Evolutionary conservation across 1,284 basidiomycete species (phyloP), one percentile per base, ranked within the genome.

Genomic region (Athelia psychrophila): DNA sequence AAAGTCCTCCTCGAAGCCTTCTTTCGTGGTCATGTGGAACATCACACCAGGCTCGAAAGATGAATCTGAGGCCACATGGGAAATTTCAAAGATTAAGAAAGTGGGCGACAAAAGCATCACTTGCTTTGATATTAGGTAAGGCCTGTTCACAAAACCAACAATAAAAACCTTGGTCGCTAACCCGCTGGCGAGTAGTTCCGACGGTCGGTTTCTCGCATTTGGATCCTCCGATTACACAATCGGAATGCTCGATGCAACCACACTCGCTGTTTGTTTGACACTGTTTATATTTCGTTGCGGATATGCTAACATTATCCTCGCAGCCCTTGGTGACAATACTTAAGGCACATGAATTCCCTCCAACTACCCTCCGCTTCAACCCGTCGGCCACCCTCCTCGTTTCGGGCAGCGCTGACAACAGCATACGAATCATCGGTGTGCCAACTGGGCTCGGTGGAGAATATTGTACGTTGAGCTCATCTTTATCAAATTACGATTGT

Each of bases 271-370:
- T 66, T 65, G 88, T 74, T 15, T 46, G 36, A 25, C 18, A 40
- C 12, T 20, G 19, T 20, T 32, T 50, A 50, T 55, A 51, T 35
- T 22, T 38, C 23, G 9, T 49, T 30, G 15, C 30, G 15, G 20
- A 23, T 36, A 13, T 57, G 12, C 16, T 33, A n/a, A 38, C 23
- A 4, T 20, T 18, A 13, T 30, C 42, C 32, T 23, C 54, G 44
- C 52, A 97, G 93, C 93, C 95, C 0, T 69, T 95, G 9, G 72
- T 93, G 30, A 87, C 87, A 30, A 95, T 99, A 54, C 76, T 98
- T 47, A 91, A 93, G 67, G 91, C 95, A 0, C 97, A 99, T 69
- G 93, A 95, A 57, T 96, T 99, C 67, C 93, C 97, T 2, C 84
- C 93, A 1, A 99, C 96, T 0, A 86, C 89, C 1, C 71, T 99